These are phyloP conservation scores for Rosa chinensis DNA, from an alignment of 306 rosid species.

Conservation along the genomic window DNA sequence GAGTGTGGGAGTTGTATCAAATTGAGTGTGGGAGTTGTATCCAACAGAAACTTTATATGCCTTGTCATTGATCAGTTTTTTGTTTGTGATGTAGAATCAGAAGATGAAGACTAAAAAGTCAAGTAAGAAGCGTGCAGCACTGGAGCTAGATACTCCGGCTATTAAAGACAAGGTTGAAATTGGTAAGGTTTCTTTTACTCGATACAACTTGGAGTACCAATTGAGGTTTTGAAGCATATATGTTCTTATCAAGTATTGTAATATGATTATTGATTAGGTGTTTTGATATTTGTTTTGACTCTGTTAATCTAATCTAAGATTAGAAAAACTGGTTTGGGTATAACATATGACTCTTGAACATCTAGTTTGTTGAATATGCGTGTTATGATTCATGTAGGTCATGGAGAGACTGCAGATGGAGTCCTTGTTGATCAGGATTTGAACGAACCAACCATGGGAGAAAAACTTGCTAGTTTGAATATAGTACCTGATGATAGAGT, in stretches of 20 bases:
- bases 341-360: background rate
- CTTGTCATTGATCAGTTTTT: background rate
- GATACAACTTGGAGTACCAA: background rate
- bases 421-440: slow-evolving; percentile 48
- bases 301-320: background rate
- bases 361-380: background rate
- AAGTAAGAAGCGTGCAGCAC: slow-evolving; percentile 34
- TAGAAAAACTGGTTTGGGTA: background rate
- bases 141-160: slow-evolving; percentile 22
- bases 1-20: too few species aligned
- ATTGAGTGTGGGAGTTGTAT: too few species aligned
- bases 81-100: background rate
- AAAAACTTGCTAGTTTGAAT: slow-evolving; percentile 64
- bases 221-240: background rate
- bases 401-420: slow-evolving; percentile 46
- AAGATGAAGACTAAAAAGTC: slow-evolving; percentile 29
- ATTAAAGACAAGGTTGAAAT: slow-evolving; percentile 19
- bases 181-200: slow-evolving; percentile 20
- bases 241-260: background rate
- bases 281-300: background rate
- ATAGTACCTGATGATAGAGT: slow-evolving; percentile 36
- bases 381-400: slow-evolving; percentile 25
- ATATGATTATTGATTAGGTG: too few species aligned
- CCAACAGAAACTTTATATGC: too few species aligned
- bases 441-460: slow-evolving; percentile 80